Base-by-base conservation (phyloP, 352 stramenopile species). In the Pythium pectinolyticum region DNA sequence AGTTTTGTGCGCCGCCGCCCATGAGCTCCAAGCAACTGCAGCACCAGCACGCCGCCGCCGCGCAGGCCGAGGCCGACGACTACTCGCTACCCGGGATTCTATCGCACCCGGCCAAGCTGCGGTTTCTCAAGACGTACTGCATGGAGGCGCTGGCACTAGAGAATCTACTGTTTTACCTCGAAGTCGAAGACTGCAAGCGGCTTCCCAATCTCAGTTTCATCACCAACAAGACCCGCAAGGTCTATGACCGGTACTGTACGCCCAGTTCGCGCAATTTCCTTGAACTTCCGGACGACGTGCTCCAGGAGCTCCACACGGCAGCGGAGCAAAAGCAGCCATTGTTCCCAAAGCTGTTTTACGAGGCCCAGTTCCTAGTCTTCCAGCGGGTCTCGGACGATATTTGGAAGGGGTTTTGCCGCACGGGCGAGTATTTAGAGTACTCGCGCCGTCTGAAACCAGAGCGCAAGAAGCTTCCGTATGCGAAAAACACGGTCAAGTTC, bases 101-200 rank as follows among this genome's bases (percentile, higher is more conserved):
- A n/a, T 67, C 66, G 2, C 81, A 94, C 50, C 80, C 84, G n/a
- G 76, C 81, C 28, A 94, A 92, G 59, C 55, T 92, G 19, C 81
- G 82, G 0, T 94, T 92, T 46, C 80, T 94, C 63, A 94, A 94
- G 60, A 89, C 79, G n/a, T 94, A 89, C 57, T 94, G 85, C 57
- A 90, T 94, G 72, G 82, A 94, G 49, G 84, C 84, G 20, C 56
- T 94, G 5, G 77, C 80, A n/a, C 58, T 92, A 24, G 85, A 94
- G 61, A 94, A 94, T 41, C 50, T 94, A 47, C 79, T 94, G 39
- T 94, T 94, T 60, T 91, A 91, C 62, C 59, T 94, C 10, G 85
- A 94, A 37, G 85, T 94, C 11, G 85, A 94, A 49, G 85, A 94
- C 63, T 92, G 82, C 70, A 94, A 94, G 59, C 81, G 85, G 0